Evolutionary conservation across 768 basidiomycete genomes (phyloP), one percentile per base, ranked within the genome.

Genomic region (Boletus reticuloceps): DNA sequence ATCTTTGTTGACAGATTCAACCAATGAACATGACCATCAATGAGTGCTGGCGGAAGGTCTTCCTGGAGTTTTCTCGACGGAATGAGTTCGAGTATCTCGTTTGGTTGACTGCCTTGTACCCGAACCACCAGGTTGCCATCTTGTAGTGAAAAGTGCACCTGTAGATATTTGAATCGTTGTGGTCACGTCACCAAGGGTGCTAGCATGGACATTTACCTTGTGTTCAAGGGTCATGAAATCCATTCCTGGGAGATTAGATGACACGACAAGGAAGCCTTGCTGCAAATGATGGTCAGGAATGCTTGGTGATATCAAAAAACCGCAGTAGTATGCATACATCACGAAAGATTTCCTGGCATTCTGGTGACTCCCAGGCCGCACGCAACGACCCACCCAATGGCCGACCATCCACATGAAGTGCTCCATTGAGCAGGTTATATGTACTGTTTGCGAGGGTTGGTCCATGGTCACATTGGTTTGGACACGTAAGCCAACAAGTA

Each of bases 41-140:
- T 13, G 13, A 34, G 37, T 27, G 16, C 19, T 0, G 19, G 22
- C 0, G 70, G 70, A 34, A 71, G 51, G 47, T 69, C 70, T 1
- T 36, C n/a, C 8, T 4, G 4, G 4, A 70, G 47, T 11, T 16
- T 54, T 1, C 43, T 11, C 0, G n/a, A 50, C 12, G 69, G 65
- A 50, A 70, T 55, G 13, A 67, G 31, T 36, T 66, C 42, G 3
- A 61, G n/a, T 6, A 62, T 37, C 6, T 59, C 43, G 11, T 27
- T 32, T 13, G 29, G 17, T 29, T 20, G 14, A 22, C 8, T 22
- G 5, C 29, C 11, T 16, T 47, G 56, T 4, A 56, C 57, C 25
- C 43, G 47, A 11, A 68, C 50, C n/a, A 58, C 43, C 19, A 64
- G 44, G 11, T 58, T 36, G 1, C 16, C 22, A 8, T n/a, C 25